These are phyloP conservation scores for Aeschynomene evenia DNA, from an alignment of 306 rosid genomes.

Conservation along the genomic window DNA sequence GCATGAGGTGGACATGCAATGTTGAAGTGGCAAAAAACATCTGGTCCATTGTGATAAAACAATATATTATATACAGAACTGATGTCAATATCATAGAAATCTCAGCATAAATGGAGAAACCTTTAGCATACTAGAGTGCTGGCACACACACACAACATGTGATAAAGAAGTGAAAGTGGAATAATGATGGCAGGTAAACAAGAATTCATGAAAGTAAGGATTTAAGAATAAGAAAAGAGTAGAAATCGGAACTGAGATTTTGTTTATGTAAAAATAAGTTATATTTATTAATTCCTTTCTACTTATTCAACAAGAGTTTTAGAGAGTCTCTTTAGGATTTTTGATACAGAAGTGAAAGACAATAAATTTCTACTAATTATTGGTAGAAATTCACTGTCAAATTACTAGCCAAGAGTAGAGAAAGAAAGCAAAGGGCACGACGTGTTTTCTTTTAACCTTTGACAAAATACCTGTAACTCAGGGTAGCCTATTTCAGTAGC, in stretches of 20 bases:
- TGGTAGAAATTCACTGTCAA: conserved; percentile 7
- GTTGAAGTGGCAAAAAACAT: conserved; percentile 94
- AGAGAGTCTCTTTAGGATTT: not conserved
- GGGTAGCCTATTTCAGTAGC: conserved; percentile 71
- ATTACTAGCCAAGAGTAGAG: not conserved
- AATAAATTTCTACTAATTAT: conserved; percentile 2
- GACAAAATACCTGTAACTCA: conserved; percentile 73
- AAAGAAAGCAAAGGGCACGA: conserved; percentile 29
- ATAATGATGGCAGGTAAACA: not conserved
- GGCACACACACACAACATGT: not conserved
- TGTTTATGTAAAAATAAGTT: not conserved
- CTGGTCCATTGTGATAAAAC: conserved; percentile 47
- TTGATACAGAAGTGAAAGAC: not conserved
- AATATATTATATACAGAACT: conserved; percentile 34
- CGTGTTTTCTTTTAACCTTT: conserved; percentile 1
- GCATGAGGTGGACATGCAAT: conserved; percentile 92
- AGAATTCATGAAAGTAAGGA: not conserved
- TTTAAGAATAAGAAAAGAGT: not conserved
- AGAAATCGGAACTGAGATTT: not conserved
- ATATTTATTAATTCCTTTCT: too few species aligned
- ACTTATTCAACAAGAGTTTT: not conserved
- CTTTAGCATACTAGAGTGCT: conserved; percentile 21
- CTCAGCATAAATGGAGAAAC: not conserved
- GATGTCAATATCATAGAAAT: conserved; percentile 19
- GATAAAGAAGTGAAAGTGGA: not conserved